phyloP scores from a whole-genome alignment of 2,329 filamentous ascomycete species.

The Graphium sp. region DNA sequence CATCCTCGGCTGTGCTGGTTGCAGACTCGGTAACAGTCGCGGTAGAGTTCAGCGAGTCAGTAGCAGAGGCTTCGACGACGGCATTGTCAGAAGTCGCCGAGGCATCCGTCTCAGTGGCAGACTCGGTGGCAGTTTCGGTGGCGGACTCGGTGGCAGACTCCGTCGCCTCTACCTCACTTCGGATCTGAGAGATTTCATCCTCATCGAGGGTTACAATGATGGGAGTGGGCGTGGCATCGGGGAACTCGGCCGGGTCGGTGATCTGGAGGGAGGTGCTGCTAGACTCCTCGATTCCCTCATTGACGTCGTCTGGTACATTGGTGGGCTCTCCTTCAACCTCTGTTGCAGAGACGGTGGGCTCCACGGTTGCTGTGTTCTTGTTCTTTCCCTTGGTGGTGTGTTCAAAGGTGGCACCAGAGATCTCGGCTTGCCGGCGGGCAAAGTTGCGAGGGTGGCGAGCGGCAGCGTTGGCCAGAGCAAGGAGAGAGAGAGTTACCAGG shows the following conservation, averaged over 20 bases:
- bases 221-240: constrained; percentile 1
- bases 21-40: constrained; percentile 9
- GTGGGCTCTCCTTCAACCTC: too few relatives aligned
- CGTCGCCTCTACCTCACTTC: too few relatives aligned
- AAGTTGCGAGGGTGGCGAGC: constrained; percentile 8
- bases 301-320: too few relatives aligned
- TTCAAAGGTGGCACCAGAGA: too few relatives aligned
- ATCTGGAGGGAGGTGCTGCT: not conserved
- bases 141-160: constrained; percentile 3
- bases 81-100: constrained; percentile 1
- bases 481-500: constrained; percentile 22
- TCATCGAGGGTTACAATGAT: not conserved
- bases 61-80: constrained; percentile 4
- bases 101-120: constrained; percentile 1
- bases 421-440: not conserved
- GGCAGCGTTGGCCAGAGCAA: constrained; percentile 24
- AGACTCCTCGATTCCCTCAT: not conserved
- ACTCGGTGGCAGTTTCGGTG: constrained; percentile 1
- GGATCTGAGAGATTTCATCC: not conserved
- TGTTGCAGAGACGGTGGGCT: not conserved
- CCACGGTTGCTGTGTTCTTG: not conserved
- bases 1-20: constrained; percentile 7
- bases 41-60: constrained; percentile 12
- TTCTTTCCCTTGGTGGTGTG: too few relatives aligned
- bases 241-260: constrained; percentile 1